These are phyloP conservation scores for Volutella citrinella DNA, from an alignment of 2,329 filamentous ascomycete genomes.

Conservation along the genomic window DNA sequence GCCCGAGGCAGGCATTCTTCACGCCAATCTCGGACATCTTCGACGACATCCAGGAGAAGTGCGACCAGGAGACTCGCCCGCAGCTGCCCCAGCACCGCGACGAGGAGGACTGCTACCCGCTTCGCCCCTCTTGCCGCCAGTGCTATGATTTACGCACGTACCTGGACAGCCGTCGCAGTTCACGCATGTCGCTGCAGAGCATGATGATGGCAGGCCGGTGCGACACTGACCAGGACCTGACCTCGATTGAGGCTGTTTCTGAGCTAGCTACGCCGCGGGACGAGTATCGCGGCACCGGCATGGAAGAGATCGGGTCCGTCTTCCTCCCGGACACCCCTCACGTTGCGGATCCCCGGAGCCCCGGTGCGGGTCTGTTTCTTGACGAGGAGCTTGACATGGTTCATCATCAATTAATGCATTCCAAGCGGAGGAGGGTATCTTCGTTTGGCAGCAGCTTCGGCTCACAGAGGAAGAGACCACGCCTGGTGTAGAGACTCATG, in stretches of 20 bases:
- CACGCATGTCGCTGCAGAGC: conserved; percentile 38
- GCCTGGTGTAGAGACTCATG: no score
- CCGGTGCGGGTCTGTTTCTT: no score
- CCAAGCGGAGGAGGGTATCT: no score
- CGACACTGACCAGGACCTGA: conserved; percentile 37
- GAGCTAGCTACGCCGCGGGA: conserved; percentile 42
- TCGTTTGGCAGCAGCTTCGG: no score
- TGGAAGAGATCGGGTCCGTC: conserved; percentile 33
- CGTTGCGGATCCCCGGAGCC: conserved; percentile 25
- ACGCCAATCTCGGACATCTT: conserved; percentile 43
- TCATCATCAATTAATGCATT: no score
- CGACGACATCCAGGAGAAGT: conserved; percentile 45
- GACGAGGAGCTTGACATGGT: no score
- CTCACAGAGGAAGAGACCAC: no score
- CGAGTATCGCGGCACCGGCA: conserved; percentile 30
- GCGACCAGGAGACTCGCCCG: conserved; percentile 36
- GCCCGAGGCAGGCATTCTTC: conserved; percentile 40
- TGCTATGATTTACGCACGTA: conserved; percentile 42
- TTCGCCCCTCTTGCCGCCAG: conserved; percentile 38
- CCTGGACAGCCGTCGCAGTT: conserved; percentile 40
- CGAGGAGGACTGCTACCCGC: conserved; percentile 37
- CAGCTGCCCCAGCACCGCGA: conserved; percentile 39
- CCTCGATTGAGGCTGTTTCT: conserved; percentile 36
- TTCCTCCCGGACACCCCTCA: conserved; percentile 28
- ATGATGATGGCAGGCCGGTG: conserved; percentile 38